Conservation (phyloP, 2,329 filamentous ascomycete species). For the Colletotrichum sp. region DNA sequence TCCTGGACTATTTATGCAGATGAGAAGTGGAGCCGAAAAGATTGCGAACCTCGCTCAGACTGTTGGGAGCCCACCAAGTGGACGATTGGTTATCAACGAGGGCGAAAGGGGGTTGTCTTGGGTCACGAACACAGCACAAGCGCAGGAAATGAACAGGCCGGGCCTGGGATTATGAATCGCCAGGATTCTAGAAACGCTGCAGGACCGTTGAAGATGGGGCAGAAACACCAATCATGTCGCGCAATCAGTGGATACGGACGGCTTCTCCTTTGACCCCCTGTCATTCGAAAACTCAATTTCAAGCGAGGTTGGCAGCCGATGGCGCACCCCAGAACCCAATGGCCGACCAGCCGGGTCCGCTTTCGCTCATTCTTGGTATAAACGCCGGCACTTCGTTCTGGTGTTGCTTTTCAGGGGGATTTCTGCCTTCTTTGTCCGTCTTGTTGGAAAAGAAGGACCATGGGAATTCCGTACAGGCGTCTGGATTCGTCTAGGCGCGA, state of each 20-base stretch:
- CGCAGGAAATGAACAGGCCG: neutral
- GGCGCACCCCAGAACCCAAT: neutral
- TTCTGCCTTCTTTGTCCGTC: neutral
- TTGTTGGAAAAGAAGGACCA: neutral
- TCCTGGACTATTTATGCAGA: neutral
- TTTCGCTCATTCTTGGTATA: conserved; percentile 19
- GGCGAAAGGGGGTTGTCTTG: neutral
- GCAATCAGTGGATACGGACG: neutral
- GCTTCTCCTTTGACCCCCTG: neutral
- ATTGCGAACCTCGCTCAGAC: neutral
- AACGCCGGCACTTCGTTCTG: conserved; percentile 17
- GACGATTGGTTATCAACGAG: neutral
- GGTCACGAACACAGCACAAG: neutral
- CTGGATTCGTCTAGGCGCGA: conserved; percentile 29
- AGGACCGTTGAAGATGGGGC: neutral
- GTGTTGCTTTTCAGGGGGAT: neutral
- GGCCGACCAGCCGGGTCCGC: neutral
- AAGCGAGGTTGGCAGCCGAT: neutral
- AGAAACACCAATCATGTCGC: neutral
- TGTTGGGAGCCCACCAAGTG: neutral
- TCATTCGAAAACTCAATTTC: neutral
- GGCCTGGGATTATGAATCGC: neutral
- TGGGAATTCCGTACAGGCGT: conserved; percentile 16
- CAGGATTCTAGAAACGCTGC: neutral
- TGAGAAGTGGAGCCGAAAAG: neutral